Evolutionary conservation across 768 basidiomycete genomes (phyloP).

Genomic region (Dioszegia crocea): DNA sequence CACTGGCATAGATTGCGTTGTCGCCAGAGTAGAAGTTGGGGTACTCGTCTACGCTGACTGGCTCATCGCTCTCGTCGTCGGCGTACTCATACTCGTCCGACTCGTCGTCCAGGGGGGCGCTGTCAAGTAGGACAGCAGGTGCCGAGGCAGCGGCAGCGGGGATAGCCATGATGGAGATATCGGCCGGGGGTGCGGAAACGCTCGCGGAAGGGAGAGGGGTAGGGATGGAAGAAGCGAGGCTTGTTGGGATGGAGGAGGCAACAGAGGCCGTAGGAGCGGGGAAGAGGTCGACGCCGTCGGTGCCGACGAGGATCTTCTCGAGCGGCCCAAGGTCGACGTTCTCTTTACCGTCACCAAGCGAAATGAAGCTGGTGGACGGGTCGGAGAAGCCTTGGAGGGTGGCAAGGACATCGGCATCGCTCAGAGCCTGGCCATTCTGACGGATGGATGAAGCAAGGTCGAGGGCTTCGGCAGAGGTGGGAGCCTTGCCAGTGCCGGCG

Average conservation of each 20-base stretch:
- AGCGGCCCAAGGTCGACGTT: conserved; percentile 8
- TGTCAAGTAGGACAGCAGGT: conserved; percentile 8
- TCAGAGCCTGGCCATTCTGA: conserved; percentile 7
- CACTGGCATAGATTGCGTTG: conserved; percentile 3
- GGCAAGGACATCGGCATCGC: conserved; percentile 7
- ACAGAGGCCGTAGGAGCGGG: background rate
- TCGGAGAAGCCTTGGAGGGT: background rate
- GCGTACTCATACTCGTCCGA: conserved; percentile 3
- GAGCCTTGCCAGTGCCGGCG: conserved; percentile 5
- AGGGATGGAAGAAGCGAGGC: background rate
- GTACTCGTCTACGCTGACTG: conserved; percentile 3
- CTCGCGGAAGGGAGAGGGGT: conserved; percentile 1
- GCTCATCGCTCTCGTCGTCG: conserved; percentile 1
- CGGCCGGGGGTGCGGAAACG: background rate
- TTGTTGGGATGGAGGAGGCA: background rate
- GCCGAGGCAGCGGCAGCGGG: background rate
- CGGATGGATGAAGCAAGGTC: conserved; percentile 10
- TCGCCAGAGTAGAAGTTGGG: conserved; percentile 9
- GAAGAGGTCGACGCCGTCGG: conserved; percentile 3
- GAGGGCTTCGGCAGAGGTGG: conserved; percentile 3
- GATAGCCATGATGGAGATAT: conserved; percentile 7
- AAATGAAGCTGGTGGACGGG: background rate
- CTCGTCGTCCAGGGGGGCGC: conserved; percentile 3
- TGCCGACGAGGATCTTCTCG: conserved; percentile 9
- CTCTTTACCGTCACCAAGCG: conserved; percentile 4